These are phyloP conservation scores for Azolla pinnata DNA, from an alignment of 75 land plant genomes.

Conservation along the genomic window DNA sequence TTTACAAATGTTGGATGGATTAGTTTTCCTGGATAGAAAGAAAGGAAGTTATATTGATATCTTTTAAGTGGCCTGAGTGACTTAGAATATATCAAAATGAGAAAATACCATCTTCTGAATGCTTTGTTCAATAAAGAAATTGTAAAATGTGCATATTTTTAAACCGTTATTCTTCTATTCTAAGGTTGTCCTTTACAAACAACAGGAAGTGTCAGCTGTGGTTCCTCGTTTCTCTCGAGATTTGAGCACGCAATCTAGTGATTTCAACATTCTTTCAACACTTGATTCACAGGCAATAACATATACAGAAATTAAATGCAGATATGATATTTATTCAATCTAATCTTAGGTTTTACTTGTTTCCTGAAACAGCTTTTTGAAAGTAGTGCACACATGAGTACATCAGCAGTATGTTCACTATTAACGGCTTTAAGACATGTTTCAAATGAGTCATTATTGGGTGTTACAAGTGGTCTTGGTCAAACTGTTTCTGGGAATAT, in stretches of 20 bases:
- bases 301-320: neutral
- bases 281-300: conserved; percentile 79
- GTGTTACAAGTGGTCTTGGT: conserved; percentile 35
- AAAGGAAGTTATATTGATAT: too few relatives aligned
- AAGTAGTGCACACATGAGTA: conserved; percentile 80
- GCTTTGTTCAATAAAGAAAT: too few relatives aligned
- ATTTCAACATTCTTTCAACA: conserved; percentile 78
- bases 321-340: too few relatives aligned
- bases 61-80: too few relatives aligned
- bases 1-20: too few relatives aligned
- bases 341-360: neutral
- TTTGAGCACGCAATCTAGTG: conserved; percentile 66
- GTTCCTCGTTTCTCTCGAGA: conserved; percentile 69
- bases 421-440: conserved; percentile 66
- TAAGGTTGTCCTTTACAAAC: too few relatives aligned
- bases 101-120: too few relatives aligned
- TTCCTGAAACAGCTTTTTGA: conserved; percentile 59
- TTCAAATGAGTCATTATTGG: conserved; percentile 46
- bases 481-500: conserved; percentile 22
- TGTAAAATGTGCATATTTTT: too few relatives aligned
- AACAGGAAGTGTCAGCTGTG: conserved; percentile 69
- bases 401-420: conserved; percentile 71
- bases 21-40: too few relatives aligned
- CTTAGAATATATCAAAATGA: too few relatives aligned
- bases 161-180: too few relatives aligned